phyloP scores from a whole-genome alignment of 495 filamentous ascomycete genomes.

The Neurospora sp. region DNA sequence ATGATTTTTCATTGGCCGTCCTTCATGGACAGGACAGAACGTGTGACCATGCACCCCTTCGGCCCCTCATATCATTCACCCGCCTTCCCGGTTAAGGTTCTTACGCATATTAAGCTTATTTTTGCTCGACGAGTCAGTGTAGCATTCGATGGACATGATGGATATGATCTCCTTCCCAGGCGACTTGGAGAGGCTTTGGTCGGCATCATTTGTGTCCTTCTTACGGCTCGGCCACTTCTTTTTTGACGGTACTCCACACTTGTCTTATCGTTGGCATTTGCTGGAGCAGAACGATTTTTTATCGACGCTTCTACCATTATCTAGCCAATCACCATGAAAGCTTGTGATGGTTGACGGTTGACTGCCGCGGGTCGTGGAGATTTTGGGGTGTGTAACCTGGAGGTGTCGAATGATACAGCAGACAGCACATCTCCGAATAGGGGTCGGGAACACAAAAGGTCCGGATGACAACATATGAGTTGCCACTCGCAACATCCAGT shows the following conservation, averaged over 20 bases:
- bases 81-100: neutral
- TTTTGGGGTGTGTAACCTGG: neutral
- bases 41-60: neutral
- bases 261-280: neutral
- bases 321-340: neutral
- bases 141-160: neutral
- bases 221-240: neutral
- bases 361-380: neutral
- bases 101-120: neutral
- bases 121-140: neutral
- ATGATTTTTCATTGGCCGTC: neutral
- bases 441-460: neutral
- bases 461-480: neutral
- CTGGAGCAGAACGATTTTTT: neutral
- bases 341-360: neutral
- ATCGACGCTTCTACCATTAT: neutral
- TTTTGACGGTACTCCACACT: neutral
- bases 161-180: neutral
- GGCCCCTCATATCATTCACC: neutral
- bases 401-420: neutral
- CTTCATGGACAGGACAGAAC: neutral
- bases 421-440: neutral
- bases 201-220: neutral
- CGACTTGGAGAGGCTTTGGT: neutral
- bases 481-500: neutral